Conservation (phyloP, 129 eudicot genomes). For the Dittrichia graveolens region DNA sequence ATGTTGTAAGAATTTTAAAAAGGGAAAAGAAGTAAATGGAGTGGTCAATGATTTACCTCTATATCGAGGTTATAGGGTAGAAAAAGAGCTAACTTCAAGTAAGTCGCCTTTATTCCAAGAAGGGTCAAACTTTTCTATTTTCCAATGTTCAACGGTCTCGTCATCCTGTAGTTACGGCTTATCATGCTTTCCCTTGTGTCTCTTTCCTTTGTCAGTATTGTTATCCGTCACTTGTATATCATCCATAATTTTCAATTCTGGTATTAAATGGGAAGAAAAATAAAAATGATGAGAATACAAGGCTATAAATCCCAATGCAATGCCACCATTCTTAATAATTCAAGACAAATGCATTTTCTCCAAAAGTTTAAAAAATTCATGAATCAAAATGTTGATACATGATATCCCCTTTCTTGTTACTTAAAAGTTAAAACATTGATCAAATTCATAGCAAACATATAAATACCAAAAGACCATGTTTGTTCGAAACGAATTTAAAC, state of each 20-base stretch:
- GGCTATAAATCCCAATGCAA: background rate
- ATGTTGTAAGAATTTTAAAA: background rate
- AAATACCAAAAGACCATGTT: no score
- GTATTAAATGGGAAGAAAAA: background rate
- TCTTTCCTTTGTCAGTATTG: conserved; percentile 27
- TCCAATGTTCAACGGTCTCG: background rate
- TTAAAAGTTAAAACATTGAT: no score
- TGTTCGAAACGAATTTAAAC: no score
- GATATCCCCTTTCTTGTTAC: no score
- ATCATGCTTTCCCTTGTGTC: conserved; percentile 95
- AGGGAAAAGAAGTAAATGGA: background rate
- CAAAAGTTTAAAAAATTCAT: no score
- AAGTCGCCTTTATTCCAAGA: conserved; percentile 68
- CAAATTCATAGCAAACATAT: no score
- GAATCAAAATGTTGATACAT: no score
- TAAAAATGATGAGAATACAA: background rate
- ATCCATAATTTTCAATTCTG: conserved; percentile 21
- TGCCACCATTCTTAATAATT: no score
- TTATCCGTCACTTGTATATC: conserved; percentile 7
- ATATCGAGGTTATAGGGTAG: conserved; percentile 91
- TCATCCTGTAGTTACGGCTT: conserved; percentile 93
- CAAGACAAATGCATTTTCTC: no score
- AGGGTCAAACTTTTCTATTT: conserved; percentile 73
- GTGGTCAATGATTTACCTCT: conserved; percentile 49
- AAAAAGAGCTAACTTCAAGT: conserved; percentile 87